Conservation (phyloP, 257 asterid genomes). For the Gynochthodes officinalis region DNA sequence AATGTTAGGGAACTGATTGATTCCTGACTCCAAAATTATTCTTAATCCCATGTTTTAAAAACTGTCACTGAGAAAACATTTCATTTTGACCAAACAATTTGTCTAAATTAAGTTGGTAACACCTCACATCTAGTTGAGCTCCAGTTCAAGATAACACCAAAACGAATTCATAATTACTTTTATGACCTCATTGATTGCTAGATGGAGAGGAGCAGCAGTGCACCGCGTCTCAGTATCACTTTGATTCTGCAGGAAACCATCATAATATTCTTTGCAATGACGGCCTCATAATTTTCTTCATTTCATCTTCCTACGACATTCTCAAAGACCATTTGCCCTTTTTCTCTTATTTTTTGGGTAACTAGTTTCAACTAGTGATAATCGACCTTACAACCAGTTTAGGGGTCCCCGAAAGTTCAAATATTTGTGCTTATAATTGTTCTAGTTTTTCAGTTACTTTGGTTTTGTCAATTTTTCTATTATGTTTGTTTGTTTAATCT, state of each 20-base stretch:
- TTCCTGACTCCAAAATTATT: background rate
- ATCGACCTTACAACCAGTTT: too few relatives aligned
- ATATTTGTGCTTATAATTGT: too few relatives aligned
- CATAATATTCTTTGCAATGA: background rate
- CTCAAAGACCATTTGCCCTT: background rate
- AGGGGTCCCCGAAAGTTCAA: too few relatives aligned
- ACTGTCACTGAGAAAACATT: background rate
- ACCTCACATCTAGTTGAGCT: conserved; percentile 11
- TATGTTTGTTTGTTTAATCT: background rate
- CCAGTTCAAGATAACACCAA: background rate
- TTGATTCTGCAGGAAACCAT: background rate
- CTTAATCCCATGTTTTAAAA: background rate
- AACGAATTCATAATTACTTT: background rate
- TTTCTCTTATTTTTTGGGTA: too few relatives aligned
- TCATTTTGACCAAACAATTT: background rate
- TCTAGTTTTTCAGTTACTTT: too few relatives aligned
- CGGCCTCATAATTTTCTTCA: background rate
- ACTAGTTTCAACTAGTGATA: too few relatives aligned
- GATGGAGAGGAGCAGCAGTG: background rate
- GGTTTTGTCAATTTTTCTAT: background rate
- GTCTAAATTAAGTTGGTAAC: background rate
- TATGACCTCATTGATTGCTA: background rate
- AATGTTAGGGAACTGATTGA: background rate
- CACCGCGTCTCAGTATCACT: background rate
- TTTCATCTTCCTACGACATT: background rate